Conservation (phyloP, 1,284 basidiomycete genomes). For the Volvariella volvacea region DNA sequence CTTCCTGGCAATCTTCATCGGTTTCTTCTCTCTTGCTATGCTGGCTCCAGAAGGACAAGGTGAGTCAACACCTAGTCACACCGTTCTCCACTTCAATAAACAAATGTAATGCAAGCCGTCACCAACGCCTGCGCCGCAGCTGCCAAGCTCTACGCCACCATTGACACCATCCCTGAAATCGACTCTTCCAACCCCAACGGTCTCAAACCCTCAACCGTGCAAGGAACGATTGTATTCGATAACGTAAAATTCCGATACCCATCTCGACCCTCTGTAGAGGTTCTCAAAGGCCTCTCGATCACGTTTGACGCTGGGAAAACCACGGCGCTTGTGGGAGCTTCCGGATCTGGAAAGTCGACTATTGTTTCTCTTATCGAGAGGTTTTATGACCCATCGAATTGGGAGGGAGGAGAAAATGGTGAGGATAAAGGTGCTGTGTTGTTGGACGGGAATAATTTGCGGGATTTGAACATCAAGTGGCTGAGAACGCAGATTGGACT, state of each 20-base stretch:
- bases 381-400: constrained; percentile 75
- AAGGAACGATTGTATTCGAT: constrained; percentile 73
- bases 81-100: neutral
- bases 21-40: constrained; percentile 79
- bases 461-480: constrained; percentile 81
- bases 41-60: constrained; percentile 80
- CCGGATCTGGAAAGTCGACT: constrained; percentile 85
- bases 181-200: constrained; percentile 75
- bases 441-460: constrained; percentile 77
- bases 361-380: constrained; percentile 76
- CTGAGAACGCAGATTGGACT: constrained; percentile 85
- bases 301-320: constrained; percentile 74
- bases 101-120: constrained; percentile 44
- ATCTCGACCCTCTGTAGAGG: constrained; percentile 77
- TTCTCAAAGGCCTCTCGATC: constrained; percentile 70
- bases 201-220: constrained; percentile 62
- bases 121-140: constrained; percentile 83
- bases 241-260: constrained; percentile 88
- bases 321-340: constrained; percentile 84
- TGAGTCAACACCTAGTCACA: constrained; percentile 16
- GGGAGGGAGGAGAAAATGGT: no score
- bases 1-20: constrained; percentile 80
- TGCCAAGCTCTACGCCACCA: constrained; percentile 87
- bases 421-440: constrained; percentile 55
- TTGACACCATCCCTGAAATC: constrained; percentile 81